Evolutionary conservation across 1,284 basidiomycete genomes (phyloP).

Genomic region (Xerocomus nothofagi): DNA sequence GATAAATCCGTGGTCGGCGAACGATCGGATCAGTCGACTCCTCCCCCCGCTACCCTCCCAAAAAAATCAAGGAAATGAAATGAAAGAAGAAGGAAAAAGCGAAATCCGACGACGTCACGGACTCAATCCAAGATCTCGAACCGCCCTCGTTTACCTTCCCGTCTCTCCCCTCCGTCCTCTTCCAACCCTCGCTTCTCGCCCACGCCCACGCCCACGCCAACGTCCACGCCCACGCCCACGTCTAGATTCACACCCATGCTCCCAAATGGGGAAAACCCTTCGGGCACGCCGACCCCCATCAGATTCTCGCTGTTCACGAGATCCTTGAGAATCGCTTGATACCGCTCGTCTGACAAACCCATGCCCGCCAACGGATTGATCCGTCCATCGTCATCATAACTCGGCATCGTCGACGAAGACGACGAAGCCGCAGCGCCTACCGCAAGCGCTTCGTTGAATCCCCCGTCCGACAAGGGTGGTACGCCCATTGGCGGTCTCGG

Average conservation of each 20-base stretch:
- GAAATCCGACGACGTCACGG: background rate
- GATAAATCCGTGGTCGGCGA: background rate
- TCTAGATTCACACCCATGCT: slow-evolving; percentile 22
- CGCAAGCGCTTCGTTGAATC: slow-evolving; percentile 57
- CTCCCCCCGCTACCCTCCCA: background rate
- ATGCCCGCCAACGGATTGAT: slow-evolving; percentile 74
- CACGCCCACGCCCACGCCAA: slow-evolving; percentile 26
- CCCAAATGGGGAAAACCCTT: slow-evolving; percentile 31
- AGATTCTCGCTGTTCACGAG: slow-evolving; percentile 62
- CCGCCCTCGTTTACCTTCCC: slow-evolving; percentile 63
- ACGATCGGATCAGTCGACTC: background rate
- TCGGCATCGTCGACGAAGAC: slow-evolving; percentile 20
- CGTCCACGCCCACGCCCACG: slow-evolving; percentile 9
- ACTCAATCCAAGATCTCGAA: slow-evolving; percentile 69
- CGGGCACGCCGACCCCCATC: slow-evolving; percentile 37
- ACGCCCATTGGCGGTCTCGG: slow-evolving; percentile 67
- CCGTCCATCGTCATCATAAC: slow-evolving; percentile 48
- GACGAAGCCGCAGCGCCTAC: slow-evolving; percentile 26
- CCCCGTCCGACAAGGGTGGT: slow-evolving; percentile 64
- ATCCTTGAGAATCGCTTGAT: slow-evolving; percentile 64
- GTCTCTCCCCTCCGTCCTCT: slow-evolving; percentile 45
- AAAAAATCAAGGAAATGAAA: no score
- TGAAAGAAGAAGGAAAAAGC: no score
- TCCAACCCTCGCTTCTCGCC: slow-evolving; percentile 45
- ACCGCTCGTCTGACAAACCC: slow-evolving; percentile 77